Base-by-base conservation (phyloP, 768 basidiomycete genomes). In the Kwoniella europaea region DNA sequence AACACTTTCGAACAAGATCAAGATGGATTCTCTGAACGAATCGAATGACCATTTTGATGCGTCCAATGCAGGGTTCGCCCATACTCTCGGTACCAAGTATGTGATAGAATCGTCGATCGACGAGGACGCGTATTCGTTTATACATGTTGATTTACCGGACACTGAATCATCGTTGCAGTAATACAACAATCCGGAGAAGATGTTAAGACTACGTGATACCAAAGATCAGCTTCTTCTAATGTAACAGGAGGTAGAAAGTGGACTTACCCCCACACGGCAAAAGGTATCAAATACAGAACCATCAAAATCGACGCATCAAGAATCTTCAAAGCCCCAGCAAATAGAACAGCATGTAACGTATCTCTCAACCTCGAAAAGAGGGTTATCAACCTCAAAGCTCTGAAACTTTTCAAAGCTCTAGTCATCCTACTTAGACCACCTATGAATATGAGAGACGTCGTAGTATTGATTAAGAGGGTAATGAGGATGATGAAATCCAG, bases 1-100 rank as follows among this genome's bases (percentile, higher is more conserved):
- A 24, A 98, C 93, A 74, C 96, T 94, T 84, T 98, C 96, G 77
- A 97, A 98, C 1, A 98, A 87, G 78, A 98, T 97, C 64, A 98
- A 87, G 52, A 98, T 85, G 0, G 93, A 91, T 3, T 90, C 85
- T 7, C 88, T 86, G 84, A 98, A 98, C 15, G 86, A 89, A 84
- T 98, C 96, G 79, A 98, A 98, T 2, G 90, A 91, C 85, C 94
- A 98, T 1, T 87, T 87, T 1, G 92, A 93, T 20, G 89, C 69
- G 62, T 67, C 71, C 13, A 74, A n/a, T 4, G 60, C 88, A 9
- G 96, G 93, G 74, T 93, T 91, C 67, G 88, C 86, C 96, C 96
- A 98, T n/a, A 88, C 90, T 20, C 93, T 88, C 18, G 96, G 96
- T 7, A 89, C 89, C 6, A 89, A 86, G 81, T 89, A 98, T 4